phyloP scores from a whole-genome alignment of 1,284 basidiomycete genomes.

The Fomitiporia mediterranea region DNA sequence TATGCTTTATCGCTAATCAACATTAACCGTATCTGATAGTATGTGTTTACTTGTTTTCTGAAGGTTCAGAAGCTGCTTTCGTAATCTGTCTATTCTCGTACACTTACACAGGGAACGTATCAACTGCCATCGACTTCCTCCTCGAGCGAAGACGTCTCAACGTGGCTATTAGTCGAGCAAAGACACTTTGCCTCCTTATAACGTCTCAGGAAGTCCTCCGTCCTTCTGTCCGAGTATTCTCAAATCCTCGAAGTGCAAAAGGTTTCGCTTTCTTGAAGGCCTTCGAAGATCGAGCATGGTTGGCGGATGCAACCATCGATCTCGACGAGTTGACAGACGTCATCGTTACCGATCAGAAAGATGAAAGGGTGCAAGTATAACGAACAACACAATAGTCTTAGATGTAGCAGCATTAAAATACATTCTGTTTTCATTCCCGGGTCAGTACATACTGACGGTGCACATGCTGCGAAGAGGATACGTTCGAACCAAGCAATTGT shows the following conservation, averaged over 20 bases:
- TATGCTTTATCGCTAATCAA: slow-evolving; percentile 16
- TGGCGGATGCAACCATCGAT: slow-evolving; percentile 29
- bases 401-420: too few relatives aligned
- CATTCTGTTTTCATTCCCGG: too few relatives aligned
- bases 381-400: too few relatives aligned
- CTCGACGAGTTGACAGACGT: slow-evolving; percentile 22
- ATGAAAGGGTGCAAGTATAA: not conserved
- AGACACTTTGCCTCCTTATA: slow-evolving; percentile 43
- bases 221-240: slow-evolving; percentile 38
- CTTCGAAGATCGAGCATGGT: slow-evolving; percentile 41
- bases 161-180: slow-evolving; percentile 47
- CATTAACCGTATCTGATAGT: not conserved
- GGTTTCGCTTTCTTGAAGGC: slow-evolving; percentile 44
- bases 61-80: slow-evolving; percentile 47
- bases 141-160: slow-evolving; percentile 44
- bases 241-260: slow-evolving; percentile 39
- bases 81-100: slow-evolving; percentile 47
- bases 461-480: too few relatives aligned
- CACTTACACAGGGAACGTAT: slow-evolving; percentile 33
- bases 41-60: not conserved
- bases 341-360: not conserved
- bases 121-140: slow-evolving; percentile 35
- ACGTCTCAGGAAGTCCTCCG: slow-evolving; percentile 39
- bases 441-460: too few relatives aligned
- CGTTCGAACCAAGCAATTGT: too few relatives aligned